phyloP scores from a whole-genome alignment of 148 eudicot genomes.

The Camellia sinensis region DNA sequence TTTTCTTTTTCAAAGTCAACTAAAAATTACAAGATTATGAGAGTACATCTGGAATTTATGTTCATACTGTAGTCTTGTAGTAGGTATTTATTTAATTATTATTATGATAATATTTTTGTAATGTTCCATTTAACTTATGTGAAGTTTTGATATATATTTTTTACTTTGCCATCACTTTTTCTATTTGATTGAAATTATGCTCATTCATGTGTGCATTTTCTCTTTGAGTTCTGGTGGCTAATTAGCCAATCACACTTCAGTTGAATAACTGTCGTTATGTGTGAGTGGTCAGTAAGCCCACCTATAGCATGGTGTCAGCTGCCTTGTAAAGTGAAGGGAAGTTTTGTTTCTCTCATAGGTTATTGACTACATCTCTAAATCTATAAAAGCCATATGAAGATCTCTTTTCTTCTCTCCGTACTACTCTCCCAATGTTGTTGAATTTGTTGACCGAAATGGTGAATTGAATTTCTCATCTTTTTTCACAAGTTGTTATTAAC shows the following conservation, averaged over 20 bases:
- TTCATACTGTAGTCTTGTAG: background rate
- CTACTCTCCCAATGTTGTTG: too few species aligned
- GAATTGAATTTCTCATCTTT: too few species aligned
- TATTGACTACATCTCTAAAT: conserved; percentile 22
- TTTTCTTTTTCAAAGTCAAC: too few species aligned
- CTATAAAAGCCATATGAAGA: too few species aligned
- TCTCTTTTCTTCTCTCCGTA: too few species aligned
- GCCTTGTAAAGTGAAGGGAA: conserved; percentile 21
- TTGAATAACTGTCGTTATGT: conserved; percentile 32
- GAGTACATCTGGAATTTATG: too few species aligned
- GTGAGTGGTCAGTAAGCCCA: conserved; percentile 60
- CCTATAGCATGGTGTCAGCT: conserved; percentile 22
- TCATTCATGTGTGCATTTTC: background rate
- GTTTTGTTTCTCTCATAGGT: conserved; percentile 27
- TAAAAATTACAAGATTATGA: background rate
- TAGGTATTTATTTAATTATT: background rate
- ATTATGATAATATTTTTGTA: background rate
- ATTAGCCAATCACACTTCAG: conserved; percentile 62
- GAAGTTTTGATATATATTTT: background rate
- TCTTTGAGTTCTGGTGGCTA: conserved; percentile 37
- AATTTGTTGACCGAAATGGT: too few species aligned
- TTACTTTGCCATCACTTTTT: background rate
- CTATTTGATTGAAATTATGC: background rate
- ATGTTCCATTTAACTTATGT: background rate
- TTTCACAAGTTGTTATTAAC: too few species aligned